phyloP scores from a whole-genome alignment of 768 basidiomycete genomes.

The Russula compacta region DNA sequence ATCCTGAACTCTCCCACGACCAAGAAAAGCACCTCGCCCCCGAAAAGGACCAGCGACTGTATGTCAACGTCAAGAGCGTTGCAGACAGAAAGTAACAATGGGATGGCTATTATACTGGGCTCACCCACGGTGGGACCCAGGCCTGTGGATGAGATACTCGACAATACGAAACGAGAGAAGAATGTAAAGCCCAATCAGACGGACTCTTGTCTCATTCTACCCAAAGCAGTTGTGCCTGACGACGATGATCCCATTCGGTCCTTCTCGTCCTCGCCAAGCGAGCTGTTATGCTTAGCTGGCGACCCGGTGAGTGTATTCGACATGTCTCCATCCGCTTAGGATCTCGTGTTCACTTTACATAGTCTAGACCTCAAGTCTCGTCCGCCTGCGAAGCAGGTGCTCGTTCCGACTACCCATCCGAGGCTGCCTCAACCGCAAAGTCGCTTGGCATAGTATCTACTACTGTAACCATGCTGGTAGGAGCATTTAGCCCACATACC shows the following conservation, averaged over 20 bases:
- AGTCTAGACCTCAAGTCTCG: neutral
- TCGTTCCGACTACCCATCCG: neutral
- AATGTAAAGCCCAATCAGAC: neutral
- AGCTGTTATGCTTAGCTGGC: neutral
- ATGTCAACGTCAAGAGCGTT: neutral
- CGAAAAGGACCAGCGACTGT: neutral
- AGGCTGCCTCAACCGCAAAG: neutral
- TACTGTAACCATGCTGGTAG: neutral
- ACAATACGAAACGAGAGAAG: neutral
- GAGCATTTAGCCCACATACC: neutral
- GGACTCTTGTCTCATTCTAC: neutral
- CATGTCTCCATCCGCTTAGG: neutral
- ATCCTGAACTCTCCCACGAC: neutral
- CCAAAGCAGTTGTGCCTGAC: neutral
- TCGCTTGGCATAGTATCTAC: neutral
- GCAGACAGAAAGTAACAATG: neutral
- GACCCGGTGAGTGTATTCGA: neutral
- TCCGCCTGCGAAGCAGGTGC: neutral
- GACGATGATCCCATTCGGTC: constrained; percentile 14
- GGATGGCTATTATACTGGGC: neutral
- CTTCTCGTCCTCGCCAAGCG: constrained; percentile 9
- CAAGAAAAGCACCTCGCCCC: neutral
- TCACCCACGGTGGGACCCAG: neutral
- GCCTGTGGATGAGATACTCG: neutral
- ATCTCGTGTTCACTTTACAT: neutral